A percentile compares a stretch with the other conserved stretches of the same genome.
These are phyloP conservation scores for Candida hispaniensis DNA, from an alignment of 805 yeast species.

Conservation along the genomic window DNA sequence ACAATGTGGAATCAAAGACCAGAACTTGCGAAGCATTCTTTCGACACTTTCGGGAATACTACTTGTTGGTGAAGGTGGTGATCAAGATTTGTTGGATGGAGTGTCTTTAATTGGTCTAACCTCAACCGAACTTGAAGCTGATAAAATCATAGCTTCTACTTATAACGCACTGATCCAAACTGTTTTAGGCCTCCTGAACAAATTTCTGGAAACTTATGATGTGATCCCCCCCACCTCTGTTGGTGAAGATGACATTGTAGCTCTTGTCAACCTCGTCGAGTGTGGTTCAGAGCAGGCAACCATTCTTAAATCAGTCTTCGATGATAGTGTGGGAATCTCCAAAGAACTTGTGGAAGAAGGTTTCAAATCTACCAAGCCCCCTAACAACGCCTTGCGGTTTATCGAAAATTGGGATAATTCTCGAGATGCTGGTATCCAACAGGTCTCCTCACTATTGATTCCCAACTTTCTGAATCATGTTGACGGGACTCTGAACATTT, in stretches of 20 bases:
- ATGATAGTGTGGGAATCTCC: constrained; percentile 30
- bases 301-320: constrained; percentile 29
- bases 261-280: constrained; percentile 32
- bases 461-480: constrained; percentile 21
- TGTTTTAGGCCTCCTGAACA: constrained; percentile 29
- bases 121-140: constrained; percentile 23
- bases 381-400: constrained; percentile 20
- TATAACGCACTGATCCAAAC: constrained; percentile 28
- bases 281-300: constrained; percentile 22
- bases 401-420: constrained; percentile 15
- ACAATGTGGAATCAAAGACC: constrained; percentile 29
- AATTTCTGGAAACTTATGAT: constrained; percentile 28
- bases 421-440: constrained; percentile 1
- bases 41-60: constrained; percentile 32
- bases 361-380: constrained; percentile 25
- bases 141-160: constrained; percentile 28
- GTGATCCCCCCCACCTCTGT: constrained; percentile 13
- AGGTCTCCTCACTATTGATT: constrained; percentile 9
- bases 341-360: constrained; percentile 33
- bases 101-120: constrained; percentile 33
- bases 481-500: constrained; percentile 6
- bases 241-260: constrained; percentile 25
- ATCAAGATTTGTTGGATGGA: constrained; percentile 32
- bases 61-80: constrained; percentile 28
- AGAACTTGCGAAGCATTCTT: constrained; percentile 27